phyloP scores from a whole-genome alignment of 805 yeast genomes.

The Nakazawaea laoshanensis region DNA sequence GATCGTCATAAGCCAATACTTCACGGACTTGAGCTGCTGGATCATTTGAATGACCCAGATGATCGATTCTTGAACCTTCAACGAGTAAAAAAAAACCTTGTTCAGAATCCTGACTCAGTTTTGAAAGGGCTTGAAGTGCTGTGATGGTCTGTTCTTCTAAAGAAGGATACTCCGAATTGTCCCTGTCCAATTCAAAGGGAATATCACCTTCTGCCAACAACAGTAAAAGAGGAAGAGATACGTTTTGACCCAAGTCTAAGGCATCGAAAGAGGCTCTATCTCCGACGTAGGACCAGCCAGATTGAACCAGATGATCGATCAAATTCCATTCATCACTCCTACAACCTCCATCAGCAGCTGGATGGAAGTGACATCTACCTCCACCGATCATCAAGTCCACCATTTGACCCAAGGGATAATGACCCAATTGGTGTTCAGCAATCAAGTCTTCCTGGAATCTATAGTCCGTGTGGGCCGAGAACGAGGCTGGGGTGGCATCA shows the following conservation, averaged over 20 bases:
- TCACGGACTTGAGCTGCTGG: slow-evolving; percentile 93
- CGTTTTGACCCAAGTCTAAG: slow-evolving; percentile 49
- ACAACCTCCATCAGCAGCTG: slow-evolving; percentile 50
- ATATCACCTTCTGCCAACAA: slow-evolving; percentile 70
- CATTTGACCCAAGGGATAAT: slow-evolving; percentile 66
- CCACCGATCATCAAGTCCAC: slow-evolving; percentile 89
- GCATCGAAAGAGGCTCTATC: slow-evolving; percentile 51
- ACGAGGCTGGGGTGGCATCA: slow-evolving; percentile 93
- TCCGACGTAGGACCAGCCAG: slow-evolving; percentile 62
- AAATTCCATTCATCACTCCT: slow-evolving; percentile 66
- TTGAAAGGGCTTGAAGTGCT: slow-evolving; percentile 60
- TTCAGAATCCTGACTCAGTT: slow-evolving; percentile 65
- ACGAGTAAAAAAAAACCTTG: slow-evolving; percentile 80
- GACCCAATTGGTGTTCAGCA: slow-evolving; percentile 82
- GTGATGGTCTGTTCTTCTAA: slow-evolving; percentile 70
- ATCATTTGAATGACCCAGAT: slow-evolving; percentile 91
- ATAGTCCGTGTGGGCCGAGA: slow-evolving; percentile 69
- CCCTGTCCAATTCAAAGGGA: slow-evolving; percentile 79
- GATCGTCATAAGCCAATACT: slow-evolving; percentile 78
- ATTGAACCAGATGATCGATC: slow-evolving; percentile 47
- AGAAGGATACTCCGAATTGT: slow-evolving; percentile 55
- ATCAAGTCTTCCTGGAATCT: slow-evolving; percentile 78
- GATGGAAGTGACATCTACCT: slow-evolving; percentile 78
- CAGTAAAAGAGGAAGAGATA: slow-evolving; percentile 68
- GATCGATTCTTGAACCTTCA: slow-evolving; percentile 93